Evolutionary conservation across 176 grass and related monocot species (phyloP), one percentile per base, ranked within the genome.

Genomic region (Lolium multiflorum): DNA sequence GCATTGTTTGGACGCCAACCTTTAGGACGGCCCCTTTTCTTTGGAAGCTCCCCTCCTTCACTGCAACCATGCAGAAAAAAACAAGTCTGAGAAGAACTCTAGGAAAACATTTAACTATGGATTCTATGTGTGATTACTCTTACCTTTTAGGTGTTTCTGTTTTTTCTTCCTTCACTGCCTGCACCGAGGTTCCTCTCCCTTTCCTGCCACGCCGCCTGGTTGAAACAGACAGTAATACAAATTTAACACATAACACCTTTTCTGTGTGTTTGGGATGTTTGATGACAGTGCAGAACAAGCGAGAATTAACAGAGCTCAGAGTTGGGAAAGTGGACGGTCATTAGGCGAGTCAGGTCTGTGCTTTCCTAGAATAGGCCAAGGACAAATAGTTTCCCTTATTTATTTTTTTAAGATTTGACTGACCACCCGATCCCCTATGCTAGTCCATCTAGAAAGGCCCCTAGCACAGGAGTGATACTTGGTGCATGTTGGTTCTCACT

Each of bases 11-110:
- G 54, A 31, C 66, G 76, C 62, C 22, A 52, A 63, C 79, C 80
- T 87, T 95, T 95, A 3, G 93, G 88, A 44, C 93, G 83, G 22
- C 93, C 93, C 71, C 87, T 95, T 57, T 76, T 87, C 76, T 91
- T 95, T 54, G 77, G 87, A 65, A 71, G 60, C 50, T 92, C 93
- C 49, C 25, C 62, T 71, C 79, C 79, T 49, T 82, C 87, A 65
- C 83, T 84, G 87, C n/a, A 24, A 59, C 50, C 70, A 87, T 84
- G 58, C 24, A 74, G 43, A 95, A 56, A 56, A 31, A 43, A 49
- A 54, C 38, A 60, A 14, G 20, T 41, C 17, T 89, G 58, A 85
- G 62, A 60, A 79, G 85, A 77, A n/a, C 12, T 37, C 28, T 21
- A 82, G 25, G 35, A 4, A 81, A 47, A 21, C 76, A n/a, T 85